These are phyloP conservation scores for Globisporangium nunn DNA, from an alignment of 352 stramenopile genomes.

Conservation along the genomic window DNA sequence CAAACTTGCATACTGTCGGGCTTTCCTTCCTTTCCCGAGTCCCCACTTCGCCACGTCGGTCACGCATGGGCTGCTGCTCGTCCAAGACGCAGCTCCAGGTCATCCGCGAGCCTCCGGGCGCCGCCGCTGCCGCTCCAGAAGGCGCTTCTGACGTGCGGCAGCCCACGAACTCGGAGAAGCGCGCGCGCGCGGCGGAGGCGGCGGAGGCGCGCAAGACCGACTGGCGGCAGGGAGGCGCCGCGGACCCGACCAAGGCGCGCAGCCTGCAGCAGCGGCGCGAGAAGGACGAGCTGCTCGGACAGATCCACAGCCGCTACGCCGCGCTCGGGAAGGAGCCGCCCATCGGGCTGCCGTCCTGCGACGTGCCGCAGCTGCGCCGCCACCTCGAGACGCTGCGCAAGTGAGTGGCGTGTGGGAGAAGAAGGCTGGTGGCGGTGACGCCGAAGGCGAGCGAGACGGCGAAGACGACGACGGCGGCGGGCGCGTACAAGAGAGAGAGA, in stretches of 20 bases:
- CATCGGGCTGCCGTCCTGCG: conserved; percentile 74
- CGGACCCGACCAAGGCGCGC: conserved; percentile 59
- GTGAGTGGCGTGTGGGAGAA: not conserved
- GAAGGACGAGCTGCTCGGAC: conserved; percentile 82
- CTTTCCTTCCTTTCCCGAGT: not conserved
- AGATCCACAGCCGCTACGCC: conserved; percentile 75
- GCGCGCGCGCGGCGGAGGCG: conserved; percentile 47
- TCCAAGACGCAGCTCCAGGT: conserved; percentile 45
- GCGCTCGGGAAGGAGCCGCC: conserved; percentile 65
- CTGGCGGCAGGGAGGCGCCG: conserved; percentile 69
- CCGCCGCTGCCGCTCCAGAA: no score
- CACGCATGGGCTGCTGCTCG: conserved; percentile 61
- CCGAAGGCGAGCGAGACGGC: not conserved
- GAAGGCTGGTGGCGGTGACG: not conserved
- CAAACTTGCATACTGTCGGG: not conserved
- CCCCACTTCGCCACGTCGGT: not conserved
- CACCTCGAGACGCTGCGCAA: conserved; percentile 65
- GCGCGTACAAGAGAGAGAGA: not conserved
- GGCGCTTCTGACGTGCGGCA: conserved; percentile 18
- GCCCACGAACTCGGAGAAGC: conserved; percentile 61
- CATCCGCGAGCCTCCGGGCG: conserved; percentile 20
- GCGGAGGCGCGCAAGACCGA: conserved; percentile 56
- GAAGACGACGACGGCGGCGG: not conserved
- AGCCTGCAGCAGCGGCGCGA: conserved; percentile 57
- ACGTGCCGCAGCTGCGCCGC: conserved; percentile 64